Percentiles rank a stretch among this genome's conserved stretches.
These are phyloP conservation scores for Dicorynia guianensis DNA, from an alignment of 306 rosid species.

Conservation along the genomic window DNA sequence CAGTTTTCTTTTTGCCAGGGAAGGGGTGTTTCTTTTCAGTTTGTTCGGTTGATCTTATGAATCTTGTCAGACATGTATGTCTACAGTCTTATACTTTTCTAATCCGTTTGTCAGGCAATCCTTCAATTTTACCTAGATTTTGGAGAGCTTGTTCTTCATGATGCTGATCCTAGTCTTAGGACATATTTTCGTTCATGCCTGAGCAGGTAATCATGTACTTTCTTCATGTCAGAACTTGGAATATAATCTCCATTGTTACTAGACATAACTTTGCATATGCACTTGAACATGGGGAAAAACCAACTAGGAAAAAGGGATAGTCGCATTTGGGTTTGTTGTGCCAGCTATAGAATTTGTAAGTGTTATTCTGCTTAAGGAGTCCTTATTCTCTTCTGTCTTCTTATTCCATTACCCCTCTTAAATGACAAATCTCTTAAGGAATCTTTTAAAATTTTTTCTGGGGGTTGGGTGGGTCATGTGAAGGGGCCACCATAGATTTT, in stretches of 20 bases:
- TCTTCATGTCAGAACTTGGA: not conserved
- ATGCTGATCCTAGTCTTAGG: conserved; percentile 92
- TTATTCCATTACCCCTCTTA: not conserved
- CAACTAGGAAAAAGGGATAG: not conserved
- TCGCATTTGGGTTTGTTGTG: not conserved
- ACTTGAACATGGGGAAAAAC: not conserved
- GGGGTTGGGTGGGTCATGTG: not conserved
- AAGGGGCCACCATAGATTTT: conserved; percentile 4
- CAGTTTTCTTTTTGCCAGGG: too few relatives aligned
- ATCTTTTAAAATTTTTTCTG: too few relatives aligned
- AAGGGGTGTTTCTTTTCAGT: too few relatives aligned
- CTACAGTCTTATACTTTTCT: conserved; percentile 22
- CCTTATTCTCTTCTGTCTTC: conserved; percentile 15
- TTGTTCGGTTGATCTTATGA: not conserved
- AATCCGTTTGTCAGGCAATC: conserved; percentile 61
- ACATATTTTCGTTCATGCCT: conserved; percentile 84
- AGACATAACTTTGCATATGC: not conserved
- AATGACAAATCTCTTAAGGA: not conserved
- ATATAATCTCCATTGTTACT: not conserved
- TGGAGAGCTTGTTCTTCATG: conserved; percentile 91
- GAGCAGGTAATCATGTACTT: conserved; percentile 71
- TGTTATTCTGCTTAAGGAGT: not conserved
- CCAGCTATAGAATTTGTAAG: not conserved
- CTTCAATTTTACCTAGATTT: conserved; percentile 95
- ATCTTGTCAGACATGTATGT: not conserved